A percentile compares a stretch with the other conserved stretches of the same genome.
Conservation (phyloP, 2,329 filamentous ascomycete genomes). For the Pseudogymnoascus pannorum region DNA sequence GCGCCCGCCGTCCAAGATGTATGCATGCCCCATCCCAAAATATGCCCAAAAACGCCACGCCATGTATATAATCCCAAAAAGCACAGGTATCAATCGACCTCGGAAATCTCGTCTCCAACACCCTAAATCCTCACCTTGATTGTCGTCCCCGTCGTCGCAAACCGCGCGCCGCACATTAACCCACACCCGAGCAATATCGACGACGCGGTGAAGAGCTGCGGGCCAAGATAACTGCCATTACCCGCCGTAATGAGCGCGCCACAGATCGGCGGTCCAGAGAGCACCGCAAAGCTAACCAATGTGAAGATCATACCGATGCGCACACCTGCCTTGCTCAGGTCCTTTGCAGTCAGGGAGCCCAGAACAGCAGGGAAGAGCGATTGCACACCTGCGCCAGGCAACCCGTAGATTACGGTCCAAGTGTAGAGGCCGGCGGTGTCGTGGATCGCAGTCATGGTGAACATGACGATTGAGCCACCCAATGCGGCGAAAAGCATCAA, state of each 20-base stretch:
- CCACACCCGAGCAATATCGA: conserved; percentile 36
- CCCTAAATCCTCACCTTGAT: conserved; percentile 21
- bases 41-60: conserved; percentile 2
- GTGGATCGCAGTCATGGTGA: conserved; percentile 43
- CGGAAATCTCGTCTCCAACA: not conserved
- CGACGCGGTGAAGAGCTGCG: conserved; percentile 43
- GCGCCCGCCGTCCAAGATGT: not conserved
- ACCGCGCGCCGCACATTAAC: conserved; percentile 35
- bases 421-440: conserved; percentile 37
- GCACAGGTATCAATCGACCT: not conserved
- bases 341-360: conserved; percentile 39
- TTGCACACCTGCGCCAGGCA: conserved; percentile 43
- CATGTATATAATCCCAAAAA: not conserved
- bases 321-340: conserved; percentile 46
- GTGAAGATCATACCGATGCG: conserved; percentile 49
- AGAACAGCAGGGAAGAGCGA: conserved; percentile 45
- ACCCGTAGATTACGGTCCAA: conserved; percentile 45
- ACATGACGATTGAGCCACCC: conserved; percentile 29
- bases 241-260: conserved; percentile 42
- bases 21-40: not conserved
- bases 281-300: conserved; percentile 44
- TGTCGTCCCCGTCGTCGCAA: conserved; percentile 31
- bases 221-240: conserved; percentile 40
- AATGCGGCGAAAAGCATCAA: conserved; percentile 39
- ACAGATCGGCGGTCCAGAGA: conserved; percentile 48